phyloP scores from a whole-genome alignment of 1,139 yeast species.

The Lodderomyces orthopsilosis region DNA sequence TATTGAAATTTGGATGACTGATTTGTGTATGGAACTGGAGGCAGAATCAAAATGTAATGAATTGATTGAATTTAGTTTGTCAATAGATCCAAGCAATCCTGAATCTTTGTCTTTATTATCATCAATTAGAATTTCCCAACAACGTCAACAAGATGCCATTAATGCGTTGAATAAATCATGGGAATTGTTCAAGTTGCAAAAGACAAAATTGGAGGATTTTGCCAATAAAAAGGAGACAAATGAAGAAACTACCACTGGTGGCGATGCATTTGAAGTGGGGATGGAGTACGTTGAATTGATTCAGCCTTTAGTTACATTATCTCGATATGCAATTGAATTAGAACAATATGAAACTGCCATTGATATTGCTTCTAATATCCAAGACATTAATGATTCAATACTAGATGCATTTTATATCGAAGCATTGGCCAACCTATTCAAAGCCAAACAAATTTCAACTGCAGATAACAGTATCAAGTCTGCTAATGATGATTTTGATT shows the following conservation, averaged over 20 bases:
- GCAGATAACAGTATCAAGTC: neutral
- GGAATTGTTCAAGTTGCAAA: conserved; percentile 59
- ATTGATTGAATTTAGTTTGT: conserved; percentile 63
- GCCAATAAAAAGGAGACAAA: conserved; percentile 22
- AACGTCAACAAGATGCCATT: conserved; percentile 67
- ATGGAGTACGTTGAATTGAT: conserved; percentile 60
- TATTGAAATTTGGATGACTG: conserved; percentile 99
- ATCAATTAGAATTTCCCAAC: conserved; percentile 89
- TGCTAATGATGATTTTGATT: conserved; percentile 35
- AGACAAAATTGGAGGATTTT: conserved; percentile 47
- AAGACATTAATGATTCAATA: conserved; percentile 79
- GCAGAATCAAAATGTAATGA: conserved; percentile 83
- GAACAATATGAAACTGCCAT: conserved; percentile 66
- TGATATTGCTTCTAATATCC: conserved; percentile 56
- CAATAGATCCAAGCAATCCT: conserved; percentile 59
- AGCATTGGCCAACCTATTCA: conserved; percentile 68
- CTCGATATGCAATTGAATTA: conserved; percentile 75
- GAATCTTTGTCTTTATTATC: conserved; percentile 84
- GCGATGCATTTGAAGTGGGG: conserved; percentile 37
- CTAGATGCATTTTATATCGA: conserved; percentile 79
- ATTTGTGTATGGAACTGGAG: conserved; percentile 87
- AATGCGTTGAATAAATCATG: conserved; percentile 70
- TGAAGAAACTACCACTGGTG: conserved; percentile 17
- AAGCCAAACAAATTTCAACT: conserved; percentile 42
- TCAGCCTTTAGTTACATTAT: conserved; percentile 66